A percentile compares a stretch with the other conserved stretches of the same genome.
Conservation (phyloP, 768 basidiomycete genomes). For the Phylloporus sp. region DNA sequence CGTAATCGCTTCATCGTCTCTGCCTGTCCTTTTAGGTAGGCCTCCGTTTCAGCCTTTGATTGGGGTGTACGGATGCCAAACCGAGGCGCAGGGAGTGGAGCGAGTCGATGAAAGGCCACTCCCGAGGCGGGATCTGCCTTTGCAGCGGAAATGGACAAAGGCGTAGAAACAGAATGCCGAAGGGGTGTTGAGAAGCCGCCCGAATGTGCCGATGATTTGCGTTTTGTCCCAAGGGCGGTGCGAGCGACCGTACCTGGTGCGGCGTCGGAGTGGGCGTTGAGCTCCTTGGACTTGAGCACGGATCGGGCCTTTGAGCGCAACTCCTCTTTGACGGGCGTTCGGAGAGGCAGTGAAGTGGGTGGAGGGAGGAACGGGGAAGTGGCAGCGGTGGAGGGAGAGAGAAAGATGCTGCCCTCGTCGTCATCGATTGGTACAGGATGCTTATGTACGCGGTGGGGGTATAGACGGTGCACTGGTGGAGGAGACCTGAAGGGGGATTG, state of each 20-base stretch:
- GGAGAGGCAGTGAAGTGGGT: slow-evolving; percentile 47
- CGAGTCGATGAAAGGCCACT: slow-evolving; percentile 33
- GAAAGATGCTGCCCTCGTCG: slow-evolving; percentile 56
- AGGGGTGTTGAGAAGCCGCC: slow-evolving; percentile 55
- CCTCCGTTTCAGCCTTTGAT: slow-evolving; percentile 35
- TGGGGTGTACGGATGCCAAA: slow-evolving; percentile 31
- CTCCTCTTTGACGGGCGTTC: slow-evolving; percentile 58
- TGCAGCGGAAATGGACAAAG: slow-evolving; percentile 35
- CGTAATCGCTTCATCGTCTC: slow-evolving; percentile 62
- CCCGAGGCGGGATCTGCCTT: slow-evolving; percentile 32
- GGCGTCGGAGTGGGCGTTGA: slow-evolving; percentile 20
- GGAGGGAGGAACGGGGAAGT: slow-evolving; percentile 42
- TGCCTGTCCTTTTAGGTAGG: slow-evolving; percentile 48
- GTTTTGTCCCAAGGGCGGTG: slow-evolving; percentile 55
- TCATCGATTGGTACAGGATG: slow-evolving; percentile 40
- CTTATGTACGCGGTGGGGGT: slow-evolving; percentile 40
- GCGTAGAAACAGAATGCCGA: slow-evolving; percentile 42
- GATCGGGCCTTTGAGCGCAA: slow-evolving; percentile 39
- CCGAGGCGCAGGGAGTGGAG: slow-evolving; percentile 31
- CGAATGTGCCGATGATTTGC: slow-evolving; percentile 50
- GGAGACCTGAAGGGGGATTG: slow-evolving; percentile 50
- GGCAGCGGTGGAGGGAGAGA: slow-evolving; percentile 42
- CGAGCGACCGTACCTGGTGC: slow-evolving; percentile 19
- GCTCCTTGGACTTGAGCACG: slow-evolving; percentile 35
- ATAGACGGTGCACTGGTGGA: slow-evolving; percentile 40